Evolutionary conservation across 805 yeast species (phyloP).

Genomic region (Metschnikowia gelsemii): DNA sequence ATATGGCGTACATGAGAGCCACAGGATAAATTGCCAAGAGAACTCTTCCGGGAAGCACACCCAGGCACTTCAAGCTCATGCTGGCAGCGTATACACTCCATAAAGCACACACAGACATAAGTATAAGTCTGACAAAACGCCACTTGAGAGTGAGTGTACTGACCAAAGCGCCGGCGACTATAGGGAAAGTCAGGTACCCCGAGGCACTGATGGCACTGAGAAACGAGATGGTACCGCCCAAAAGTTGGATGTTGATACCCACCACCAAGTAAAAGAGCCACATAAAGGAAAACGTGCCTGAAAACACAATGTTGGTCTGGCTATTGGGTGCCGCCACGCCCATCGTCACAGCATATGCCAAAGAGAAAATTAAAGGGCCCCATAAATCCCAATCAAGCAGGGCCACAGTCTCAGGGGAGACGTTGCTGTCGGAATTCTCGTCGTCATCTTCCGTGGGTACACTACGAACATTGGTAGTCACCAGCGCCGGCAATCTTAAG

Average conservation of each 20-base stretch:
- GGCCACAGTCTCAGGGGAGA: constrained; percentile 11
- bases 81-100: constrained; percentile 69
- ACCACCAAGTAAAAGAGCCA: constrained; percentile 63
- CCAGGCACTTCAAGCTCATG: constrained; percentile 60
- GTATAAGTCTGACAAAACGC: constrained; percentile 48
- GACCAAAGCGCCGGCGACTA: constrained; percentile 52
- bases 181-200: constrained; percentile 70
- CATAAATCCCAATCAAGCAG: constrained; percentile 60
- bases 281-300: constrained; percentile 60
- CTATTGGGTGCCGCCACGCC: constrained; percentile 42
- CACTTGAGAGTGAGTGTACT: constrained; percentile 46
- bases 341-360: constrained; percentile 53
- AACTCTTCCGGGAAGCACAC: constrained; percentile 61
- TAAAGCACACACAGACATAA: constrained; percentile 46
- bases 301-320: constrained; percentile 54
- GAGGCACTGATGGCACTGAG: constrained; percentile 67
- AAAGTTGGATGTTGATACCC: constrained; percentile 63
- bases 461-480: constrained; percentile 27
- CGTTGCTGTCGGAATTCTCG: constrained; percentile 6
- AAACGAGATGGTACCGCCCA: constrained; percentile 62
- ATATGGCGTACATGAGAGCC: constrained; percentile 56
- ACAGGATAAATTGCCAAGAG: constrained; percentile 66
- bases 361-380: constrained; percentile 70
- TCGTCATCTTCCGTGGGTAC: constrained; percentile 23
- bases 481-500: constrained; percentile 35